Evolutionary conservation across 306 rosid species (phyloP).

Genomic region (Vigna angularis): DNA sequence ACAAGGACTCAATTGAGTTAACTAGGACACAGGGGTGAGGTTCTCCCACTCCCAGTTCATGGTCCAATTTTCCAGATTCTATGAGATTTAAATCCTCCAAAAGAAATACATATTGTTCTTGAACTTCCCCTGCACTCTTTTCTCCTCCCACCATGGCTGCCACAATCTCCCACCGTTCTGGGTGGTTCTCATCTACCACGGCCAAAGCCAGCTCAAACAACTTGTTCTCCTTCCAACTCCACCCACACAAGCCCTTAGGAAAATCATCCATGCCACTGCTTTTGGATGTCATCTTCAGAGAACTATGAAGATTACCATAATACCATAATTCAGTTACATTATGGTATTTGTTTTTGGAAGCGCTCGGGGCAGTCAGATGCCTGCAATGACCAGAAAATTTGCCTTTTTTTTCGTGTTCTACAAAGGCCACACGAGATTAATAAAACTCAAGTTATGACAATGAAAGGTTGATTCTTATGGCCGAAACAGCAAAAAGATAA

Average conservation of each 20-base stretch:
- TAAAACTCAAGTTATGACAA: constrained; percentile 25
- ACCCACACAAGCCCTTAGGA: constrained; percentile 52
- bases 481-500: constrained; percentile 49
- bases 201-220: constrained; percentile 81
- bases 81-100: constrained; percentile 78
- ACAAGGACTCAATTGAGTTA: constrained; percentile 40
- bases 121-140: constrained; percentile 70
- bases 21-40: constrained; percentile 44
- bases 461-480: constrained; percentile 38
- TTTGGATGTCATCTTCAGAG: constrained; percentile 4
- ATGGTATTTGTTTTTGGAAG: constrained; percentile 8
- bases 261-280: constrained; percentile 46
- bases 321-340: constrained; percentile 45
- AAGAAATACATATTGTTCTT: constrained; percentile 63
- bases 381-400: constrained; percentile 28
- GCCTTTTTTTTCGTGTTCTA: background rate
- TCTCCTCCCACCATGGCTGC: constrained; percentile 74
- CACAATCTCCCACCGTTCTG: constrained; percentile 67
- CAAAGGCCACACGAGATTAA: constrained; percentile 11
- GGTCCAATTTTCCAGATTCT: constrained; percentile 74
- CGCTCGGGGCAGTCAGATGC: background rate
- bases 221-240: constrained; percentile 93
- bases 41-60: constrained; percentile 47
- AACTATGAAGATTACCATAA: constrained; percentile 18
- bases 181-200: constrained; percentile 71